Conservation (phyloP, 2,329 filamentous ascomycete species). For the Zalaria obscura region DNA sequence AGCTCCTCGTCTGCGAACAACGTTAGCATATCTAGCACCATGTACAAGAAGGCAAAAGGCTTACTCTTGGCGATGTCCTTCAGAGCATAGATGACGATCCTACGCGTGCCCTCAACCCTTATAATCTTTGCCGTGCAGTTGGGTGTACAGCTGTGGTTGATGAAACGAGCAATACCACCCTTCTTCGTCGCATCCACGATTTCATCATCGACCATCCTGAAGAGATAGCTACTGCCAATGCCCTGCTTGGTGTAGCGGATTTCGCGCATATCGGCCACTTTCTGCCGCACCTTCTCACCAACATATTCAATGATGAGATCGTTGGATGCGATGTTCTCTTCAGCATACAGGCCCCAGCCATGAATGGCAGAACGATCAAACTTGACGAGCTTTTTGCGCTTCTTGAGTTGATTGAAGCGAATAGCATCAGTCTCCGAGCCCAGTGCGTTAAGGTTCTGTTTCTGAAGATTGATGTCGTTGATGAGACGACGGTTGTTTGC, state of each 20-base stretch:
- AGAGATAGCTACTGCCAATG: constrained; percentile 93
- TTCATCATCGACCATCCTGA: constrained; percentile 94
- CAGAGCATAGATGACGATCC: constrained; percentile 96
- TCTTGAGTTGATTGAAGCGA: constrained; percentile 97
- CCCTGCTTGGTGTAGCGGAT: constrained; percentile 86
- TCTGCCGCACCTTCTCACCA: constrained; percentile 90
- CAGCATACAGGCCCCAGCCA: constrained; percentile 95
- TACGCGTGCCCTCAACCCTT: constrained; percentile 92
- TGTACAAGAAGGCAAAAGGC: constrained; percentile 15
- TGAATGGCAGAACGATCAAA: constrained; percentile 97
- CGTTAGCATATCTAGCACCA: constrained; percentile 13
- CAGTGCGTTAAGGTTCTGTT: constrained; percentile 55
- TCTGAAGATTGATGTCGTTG: constrained; percentile 89
- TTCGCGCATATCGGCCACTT: constrained; percentile 93
- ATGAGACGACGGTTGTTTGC: constrained; percentile 91
- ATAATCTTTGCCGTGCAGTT: constrained; percentile 99
- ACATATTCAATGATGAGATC: constrained; percentile 99
- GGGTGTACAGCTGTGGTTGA: constrained; percentile 96
- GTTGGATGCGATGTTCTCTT: constrained; percentile 92
- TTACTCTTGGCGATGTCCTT: constrained; percentile 89
- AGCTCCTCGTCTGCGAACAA: constrained; percentile 72
- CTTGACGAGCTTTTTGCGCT: constrained; percentile 97
- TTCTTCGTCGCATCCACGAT: constrained; percentile 98
- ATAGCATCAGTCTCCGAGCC: constrained; percentile 69
- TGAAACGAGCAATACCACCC: constrained; percentile 93